Conservation (phyloP, 768 basidiomycete genomes). For the Terana coerulea region DNA sequence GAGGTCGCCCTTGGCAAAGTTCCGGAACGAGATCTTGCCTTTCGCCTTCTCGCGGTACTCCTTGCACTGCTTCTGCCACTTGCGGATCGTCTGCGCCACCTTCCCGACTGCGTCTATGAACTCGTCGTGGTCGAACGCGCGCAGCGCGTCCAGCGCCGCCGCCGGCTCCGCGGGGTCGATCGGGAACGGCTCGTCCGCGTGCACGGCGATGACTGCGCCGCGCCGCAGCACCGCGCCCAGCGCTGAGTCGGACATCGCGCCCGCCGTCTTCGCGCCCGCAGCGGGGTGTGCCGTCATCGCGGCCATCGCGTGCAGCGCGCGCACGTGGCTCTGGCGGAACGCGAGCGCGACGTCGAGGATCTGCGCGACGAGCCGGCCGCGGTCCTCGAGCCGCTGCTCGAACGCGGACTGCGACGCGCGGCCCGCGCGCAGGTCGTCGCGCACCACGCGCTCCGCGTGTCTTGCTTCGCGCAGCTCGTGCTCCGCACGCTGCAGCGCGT, state of each 20-base stretch:
- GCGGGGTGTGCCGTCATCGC: constrained; percentile 43
- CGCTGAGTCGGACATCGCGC: constrained; percentile 43
- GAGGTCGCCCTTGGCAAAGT: constrained; percentile 92
- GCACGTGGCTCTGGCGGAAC: constrained; percentile 74
- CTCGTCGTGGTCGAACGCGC: constrained; percentile 78
- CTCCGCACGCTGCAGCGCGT: constrained; percentile 70
- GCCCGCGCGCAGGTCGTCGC: constrained; percentile 71
- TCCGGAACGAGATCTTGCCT: constrained; percentile 94
- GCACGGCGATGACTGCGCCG: constrained; percentile 34
- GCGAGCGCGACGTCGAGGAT: constrained; percentile 76
- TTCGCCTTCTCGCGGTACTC: constrained; percentile 93
- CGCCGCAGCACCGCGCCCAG: constrained; percentile 50
- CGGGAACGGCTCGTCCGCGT: constrained; percentile 60
- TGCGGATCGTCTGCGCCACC: constrained; percentile 82
- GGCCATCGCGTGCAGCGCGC: constrained; percentile 61
- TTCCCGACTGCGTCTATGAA: constrained; percentile 83
- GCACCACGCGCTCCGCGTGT: constrained; percentile 62
- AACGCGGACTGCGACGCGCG: constrained; percentile 63
- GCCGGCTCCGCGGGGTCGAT: constrained; percentile 75
- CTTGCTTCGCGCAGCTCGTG: constrained; percentile 66
- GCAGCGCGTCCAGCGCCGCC: constrained; percentile 64
- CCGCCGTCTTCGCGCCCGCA: constrained; percentile 39
- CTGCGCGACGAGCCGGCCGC: constrained; percentile 71
- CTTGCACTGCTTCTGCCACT: constrained; percentile 98
- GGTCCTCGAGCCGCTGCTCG: constrained; percentile 64